phyloP scores from a whole-genome alignment of 177 flowering plant species.

The Vitis hybrid region DNA sequence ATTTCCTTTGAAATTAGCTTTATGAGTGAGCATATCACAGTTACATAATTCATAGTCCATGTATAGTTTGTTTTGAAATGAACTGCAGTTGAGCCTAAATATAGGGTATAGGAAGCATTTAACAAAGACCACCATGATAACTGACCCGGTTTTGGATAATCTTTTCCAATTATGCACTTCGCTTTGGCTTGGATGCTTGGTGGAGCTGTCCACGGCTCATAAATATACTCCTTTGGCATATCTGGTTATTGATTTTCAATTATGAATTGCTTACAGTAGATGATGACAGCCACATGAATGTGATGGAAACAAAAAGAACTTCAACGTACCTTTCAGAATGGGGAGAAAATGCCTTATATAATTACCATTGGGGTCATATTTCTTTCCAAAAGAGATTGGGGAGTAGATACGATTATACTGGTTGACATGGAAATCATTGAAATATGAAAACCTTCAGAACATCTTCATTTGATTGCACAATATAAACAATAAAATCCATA shows the following conservation, averaged over 20 bases:
- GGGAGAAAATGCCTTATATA: slow-evolving; percentile 87
- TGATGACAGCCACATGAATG: neutral
- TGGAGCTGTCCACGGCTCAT: slow-evolving; percentile 99
- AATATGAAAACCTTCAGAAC: neutral
- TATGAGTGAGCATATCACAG: neutral
- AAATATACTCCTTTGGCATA: slow-evolving; percentile 92
- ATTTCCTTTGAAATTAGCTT: neutral
- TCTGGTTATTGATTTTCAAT: slow-evolving; percentile 35
- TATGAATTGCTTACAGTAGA: neutral
- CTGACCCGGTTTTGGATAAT: slow-evolving; percentile 91
- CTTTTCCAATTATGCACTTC: slow-evolving; percentile 84
- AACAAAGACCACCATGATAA: neutral
- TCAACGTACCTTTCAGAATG: slow-evolving; percentile 58
- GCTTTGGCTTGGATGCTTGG: slow-evolving; percentile 72
- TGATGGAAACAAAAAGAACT: neutral
- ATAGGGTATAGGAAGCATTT: no score
- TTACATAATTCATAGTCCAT: neutral
- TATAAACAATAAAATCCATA: neutral
- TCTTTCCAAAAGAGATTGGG: slow-evolving; percentile 91
- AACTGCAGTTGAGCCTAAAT: neutral
- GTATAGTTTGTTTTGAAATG: neutral
- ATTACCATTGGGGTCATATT: slow-evolving; percentile 81
- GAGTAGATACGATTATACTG: slow-evolving; percentile 94
- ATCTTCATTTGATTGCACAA: neutral
- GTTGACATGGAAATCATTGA: slow-evolving; percentile 3